Percentiles rank a stretch among this genome's conserved stretches.
Conservation (phyloP, 2,329 filamentous ascomycete genomes). For the Microcyclospora tardicrescens region DNA sequence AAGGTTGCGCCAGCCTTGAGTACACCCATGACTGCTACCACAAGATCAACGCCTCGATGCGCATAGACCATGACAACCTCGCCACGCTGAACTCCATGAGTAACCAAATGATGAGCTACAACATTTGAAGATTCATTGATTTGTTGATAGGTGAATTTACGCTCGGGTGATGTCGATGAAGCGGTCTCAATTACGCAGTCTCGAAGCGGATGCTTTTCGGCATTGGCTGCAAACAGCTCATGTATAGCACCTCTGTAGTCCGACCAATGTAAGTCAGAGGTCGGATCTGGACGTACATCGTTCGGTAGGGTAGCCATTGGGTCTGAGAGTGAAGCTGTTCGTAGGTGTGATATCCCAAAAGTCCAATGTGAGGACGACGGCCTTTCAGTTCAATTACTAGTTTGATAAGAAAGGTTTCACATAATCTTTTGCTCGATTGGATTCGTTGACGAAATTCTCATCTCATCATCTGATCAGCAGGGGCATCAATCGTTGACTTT, state of each 20-base stretch:
- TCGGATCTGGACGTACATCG: constrained; percentile 46
- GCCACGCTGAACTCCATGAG: constrained; percentile 58
- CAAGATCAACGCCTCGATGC: constrained; percentile 65
- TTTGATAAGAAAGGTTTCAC: no score
- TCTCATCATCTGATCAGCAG: no score
- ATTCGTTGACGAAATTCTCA: no score
- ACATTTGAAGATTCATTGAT: constrained; percentile 76
- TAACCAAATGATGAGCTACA: constrained; percentile 64
- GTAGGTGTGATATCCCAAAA: no score
- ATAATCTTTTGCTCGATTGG: no score
- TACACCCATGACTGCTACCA: constrained; percentile 67
- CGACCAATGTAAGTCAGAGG: constrained; percentile 53
- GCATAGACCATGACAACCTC: constrained; percentile 93
- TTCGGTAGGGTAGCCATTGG: constrained; percentile 11
- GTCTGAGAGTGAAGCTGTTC: no score
- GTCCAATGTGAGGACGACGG: no score
- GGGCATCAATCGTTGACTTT: no score
- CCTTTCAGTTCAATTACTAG: no score
- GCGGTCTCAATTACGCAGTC: constrained; percentile 56
- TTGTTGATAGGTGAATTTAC: constrained; percentile 65
- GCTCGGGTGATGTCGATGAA: constrained; percentile 28
- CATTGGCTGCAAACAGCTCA: constrained; percentile 55
- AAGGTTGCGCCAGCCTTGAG: constrained; percentile 46
- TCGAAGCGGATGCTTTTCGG: constrained; percentile 53
- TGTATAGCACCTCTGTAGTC: constrained; percentile 56